A percentile compares a stretch with the other conserved stretches of the same genome.
Conservation (phyloP, 139 green algal genomes). For the Closterium sp. region DNA sequence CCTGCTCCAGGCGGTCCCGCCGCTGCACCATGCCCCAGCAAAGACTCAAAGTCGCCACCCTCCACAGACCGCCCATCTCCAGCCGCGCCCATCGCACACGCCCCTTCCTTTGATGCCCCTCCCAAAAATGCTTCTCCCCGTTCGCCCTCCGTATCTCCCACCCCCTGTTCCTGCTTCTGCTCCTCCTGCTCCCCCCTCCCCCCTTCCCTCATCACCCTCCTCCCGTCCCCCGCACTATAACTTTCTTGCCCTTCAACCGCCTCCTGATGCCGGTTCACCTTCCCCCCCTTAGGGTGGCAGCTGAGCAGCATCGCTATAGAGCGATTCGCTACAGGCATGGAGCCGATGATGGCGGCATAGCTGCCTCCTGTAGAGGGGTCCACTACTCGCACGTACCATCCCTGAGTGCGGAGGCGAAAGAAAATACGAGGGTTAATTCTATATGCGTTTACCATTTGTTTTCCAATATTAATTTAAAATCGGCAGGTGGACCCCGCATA, state of each 20-base stretch:
- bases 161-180: not conserved
- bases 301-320: not conserved
- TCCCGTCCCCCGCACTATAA: not conserved
- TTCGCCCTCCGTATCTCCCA: not conserved
- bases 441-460: too few species aligned
- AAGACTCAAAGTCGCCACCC: not conserved
- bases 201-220: not conserved
- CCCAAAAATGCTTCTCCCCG: not conserved
- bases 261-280: too few species aligned
- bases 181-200: not conserved
- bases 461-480: too few species aligned
- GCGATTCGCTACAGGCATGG: not conserved
- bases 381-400: slow-evolving; percentile 2
- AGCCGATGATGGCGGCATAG: not conserved
- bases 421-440: too few species aligned
- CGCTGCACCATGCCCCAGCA: not conserved
- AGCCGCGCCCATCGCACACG: not conserved
- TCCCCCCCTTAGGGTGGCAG: not conserved
- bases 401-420: not conserved
- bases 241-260: not conserved
- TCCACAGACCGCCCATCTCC: not conserved
- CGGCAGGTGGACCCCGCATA: not conserved
- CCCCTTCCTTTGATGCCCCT: not conserved
- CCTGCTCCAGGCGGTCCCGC: too few species aligned
- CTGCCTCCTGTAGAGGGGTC: not conserved